These are phyloP conservation scores for Gossypium aridum DNA, from an alignment of 441 rosid genomes.

Conservation along the genomic window DNA sequence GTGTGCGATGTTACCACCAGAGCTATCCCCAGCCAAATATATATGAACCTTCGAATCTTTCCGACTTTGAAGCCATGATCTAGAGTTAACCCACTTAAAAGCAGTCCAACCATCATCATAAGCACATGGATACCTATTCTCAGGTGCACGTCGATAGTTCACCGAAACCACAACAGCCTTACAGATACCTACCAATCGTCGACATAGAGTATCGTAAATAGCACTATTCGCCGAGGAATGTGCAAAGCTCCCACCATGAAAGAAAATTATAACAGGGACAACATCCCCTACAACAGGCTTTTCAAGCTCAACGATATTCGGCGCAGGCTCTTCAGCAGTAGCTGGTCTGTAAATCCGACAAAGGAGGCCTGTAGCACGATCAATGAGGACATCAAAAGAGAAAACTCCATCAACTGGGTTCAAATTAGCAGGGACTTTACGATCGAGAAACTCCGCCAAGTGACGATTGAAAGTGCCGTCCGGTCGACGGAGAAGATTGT, in stretches of 20 bases:
- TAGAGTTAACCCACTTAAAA: constrained; percentile 50
- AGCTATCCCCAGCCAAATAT: constrained; percentile 66
- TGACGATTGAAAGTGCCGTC: constrained; percentile 67
- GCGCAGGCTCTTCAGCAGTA: constrained; percentile 27
- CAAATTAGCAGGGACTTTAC: constrained; percentile 51
- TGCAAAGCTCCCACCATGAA: constrained; percentile 74
- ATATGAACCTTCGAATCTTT: constrained; percentile 51
- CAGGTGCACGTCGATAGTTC: constrained; percentile 59
- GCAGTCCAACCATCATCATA: constrained; percentile 66
- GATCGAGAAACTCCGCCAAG: constrained; percentile 65
- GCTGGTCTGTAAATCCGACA: constrained; percentile 47
- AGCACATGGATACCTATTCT: constrained; percentile 57
- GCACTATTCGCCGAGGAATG: constrained; percentile 62
- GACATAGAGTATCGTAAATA: constrained; percentile 54
- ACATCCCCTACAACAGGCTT: constrained; percentile 43
- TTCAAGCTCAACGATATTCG: constrained; percentile 31
- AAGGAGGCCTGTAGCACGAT: constrained; percentile 32
- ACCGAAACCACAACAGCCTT: constrained; percentile 57
- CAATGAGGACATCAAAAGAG: constrained; percentile 49
- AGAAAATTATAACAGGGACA: constrained; percentile 55
- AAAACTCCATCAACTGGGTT: constrained; percentile 49
- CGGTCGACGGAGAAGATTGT: constrained; percentile 51
- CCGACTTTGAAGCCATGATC: constrained; percentile 56
- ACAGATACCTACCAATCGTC: constrained; percentile 46
- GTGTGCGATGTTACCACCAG: constrained; percentile 62